Conservation (phyloP, 1,139 yeast genomes). For the Geotrichum bryndzae region DNA sequence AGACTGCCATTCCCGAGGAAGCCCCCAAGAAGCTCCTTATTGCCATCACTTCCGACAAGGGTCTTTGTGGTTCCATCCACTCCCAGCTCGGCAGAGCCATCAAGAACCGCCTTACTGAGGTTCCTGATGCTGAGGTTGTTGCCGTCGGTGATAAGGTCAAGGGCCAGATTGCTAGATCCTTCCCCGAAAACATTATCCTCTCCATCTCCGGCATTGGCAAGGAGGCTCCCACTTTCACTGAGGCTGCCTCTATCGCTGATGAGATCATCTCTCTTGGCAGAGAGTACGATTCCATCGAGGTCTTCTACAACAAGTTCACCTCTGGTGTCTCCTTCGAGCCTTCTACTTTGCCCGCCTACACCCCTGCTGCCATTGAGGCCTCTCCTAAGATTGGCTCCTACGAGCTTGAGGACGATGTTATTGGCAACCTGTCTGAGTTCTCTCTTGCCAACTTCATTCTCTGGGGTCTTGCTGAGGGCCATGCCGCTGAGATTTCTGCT, state of each 20-base stretch:
- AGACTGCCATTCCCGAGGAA: slow-evolving; percentile 51
- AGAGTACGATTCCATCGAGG: slow-evolving; percentile 68
- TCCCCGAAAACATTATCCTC: slow-evolving; percentile 56
- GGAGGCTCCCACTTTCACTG: slow-evolving; percentile 90
- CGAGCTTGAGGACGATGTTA: slow-evolving; percentile 68
- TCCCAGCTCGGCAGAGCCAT: slow-evolving; percentile 88
- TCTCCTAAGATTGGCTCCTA: slow-evolving; percentile 85
- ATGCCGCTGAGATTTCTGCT: slow-evolving; percentile 96
- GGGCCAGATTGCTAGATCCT: slow-evolving; percentile 80
- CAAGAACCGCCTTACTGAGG: slow-evolving; percentile 57
- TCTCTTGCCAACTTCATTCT: slow-evolving; percentile 84
- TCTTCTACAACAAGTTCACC: slow-evolving; percentile 81
- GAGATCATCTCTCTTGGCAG: slow-evolving; percentile 55
- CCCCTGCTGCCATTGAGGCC: slow-evolving; percentile 65
- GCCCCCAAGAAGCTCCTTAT: slow-evolving; percentile 57
- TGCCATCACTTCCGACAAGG: slow-evolving; percentile 94
- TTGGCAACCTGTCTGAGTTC: slow-evolving; percentile 61
- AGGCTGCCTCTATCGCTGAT: slow-evolving; percentile 84
- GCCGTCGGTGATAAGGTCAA: slow-evolving; percentile 92
- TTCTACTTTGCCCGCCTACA: slow-evolving; percentile 57
- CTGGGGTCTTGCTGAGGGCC: slow-evolving; percentile 95
- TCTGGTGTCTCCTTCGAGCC: slow-evolving; percentile 92
- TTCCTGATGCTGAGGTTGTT: slow-evolving; percentile 72
- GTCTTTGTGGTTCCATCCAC: slow-evolving; percentile 97
- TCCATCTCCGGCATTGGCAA: slow-evolving; percentile 90